A percentile compares a stretch with the other conserved stretches of the same genome.
Conservation (phyloP, 2,329 filamentous ascomycete species). For the Clonostachys byssicola region DNA sequence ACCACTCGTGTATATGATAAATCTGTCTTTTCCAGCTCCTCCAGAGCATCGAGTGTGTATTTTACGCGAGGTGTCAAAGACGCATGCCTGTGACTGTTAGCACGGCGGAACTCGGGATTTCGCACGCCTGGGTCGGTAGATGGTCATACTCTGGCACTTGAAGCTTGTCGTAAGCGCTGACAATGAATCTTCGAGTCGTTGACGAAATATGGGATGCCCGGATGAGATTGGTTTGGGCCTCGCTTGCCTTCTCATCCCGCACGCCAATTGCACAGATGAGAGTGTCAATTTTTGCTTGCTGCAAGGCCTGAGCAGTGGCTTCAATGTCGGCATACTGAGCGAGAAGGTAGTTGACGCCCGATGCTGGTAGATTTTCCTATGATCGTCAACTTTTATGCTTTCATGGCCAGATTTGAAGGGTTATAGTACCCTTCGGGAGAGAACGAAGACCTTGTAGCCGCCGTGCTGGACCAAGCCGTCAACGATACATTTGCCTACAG, state of each 20-base stretch:
- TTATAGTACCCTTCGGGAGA: background rate
- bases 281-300: background rate
- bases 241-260: conserved; percentile 5
- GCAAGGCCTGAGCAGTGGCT: background rate
- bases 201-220: conserved; percentile 4
- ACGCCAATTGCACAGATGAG: conserved; percentile 11
- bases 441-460: background rate
- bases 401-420: background rate
- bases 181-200: conserved; percentile 7
- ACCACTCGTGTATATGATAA: conserved; percentile 9
- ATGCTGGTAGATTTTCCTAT: background rate
- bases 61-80: conserved; percentile 9
- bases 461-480: background rate
- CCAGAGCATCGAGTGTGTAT: conserved; percentile 13
- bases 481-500: background rate
- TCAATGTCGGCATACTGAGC: background rate
- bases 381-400: background rate
- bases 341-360: background rate
- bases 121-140: too few relatives aligned
- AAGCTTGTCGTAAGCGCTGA: conserved; percentile 12
- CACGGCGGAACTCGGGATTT: too few relatives aligned
- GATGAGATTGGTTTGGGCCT: conserved; percentile 10
- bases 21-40: conserved; percentile 1
- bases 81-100: conserved; percentile 5
- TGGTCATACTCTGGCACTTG: conserved; percentile 9